Conservation (phyloP, 257 asterid species). For the Przewalskia tangutica region DNA sequence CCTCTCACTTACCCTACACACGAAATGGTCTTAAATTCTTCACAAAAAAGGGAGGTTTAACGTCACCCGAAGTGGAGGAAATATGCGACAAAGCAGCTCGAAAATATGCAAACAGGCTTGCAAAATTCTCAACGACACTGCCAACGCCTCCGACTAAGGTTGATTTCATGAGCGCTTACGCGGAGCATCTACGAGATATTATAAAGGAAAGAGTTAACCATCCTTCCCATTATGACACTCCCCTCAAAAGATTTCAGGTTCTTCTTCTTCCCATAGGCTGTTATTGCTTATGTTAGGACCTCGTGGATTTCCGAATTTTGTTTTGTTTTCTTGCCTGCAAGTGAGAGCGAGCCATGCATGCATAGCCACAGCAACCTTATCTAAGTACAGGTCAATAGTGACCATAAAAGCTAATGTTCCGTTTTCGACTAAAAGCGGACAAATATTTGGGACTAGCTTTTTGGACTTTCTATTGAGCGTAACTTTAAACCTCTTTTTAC, state of each 20-base stretch:
- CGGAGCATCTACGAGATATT: constrained; percentile 57
- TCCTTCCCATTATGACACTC: constrained; percentile 56
- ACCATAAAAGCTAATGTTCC: neutral
- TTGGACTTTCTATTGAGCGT: neutral
- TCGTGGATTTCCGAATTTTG: neutral
- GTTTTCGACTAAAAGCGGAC: neutral
- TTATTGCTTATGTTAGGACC: neutral
- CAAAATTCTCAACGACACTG: constrained; percentile 52
- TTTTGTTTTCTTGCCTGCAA: constrained; percentile 2
- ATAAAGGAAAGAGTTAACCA: constrained; percentile 71
- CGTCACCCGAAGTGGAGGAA: constrained; percentile 67
- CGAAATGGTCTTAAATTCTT: constrained; percentile 81
- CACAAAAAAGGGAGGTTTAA: constrained; percentile 75
- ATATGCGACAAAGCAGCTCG: constrained; percentile 72
- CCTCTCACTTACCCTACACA: constrained; percentile 91
- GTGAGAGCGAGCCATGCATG: neutral
- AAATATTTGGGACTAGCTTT: neutral
- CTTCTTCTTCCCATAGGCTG: neutral
- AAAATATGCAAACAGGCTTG: constrained; percentile 54
- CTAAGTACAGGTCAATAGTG: neutral
- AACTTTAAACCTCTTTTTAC: neutral
- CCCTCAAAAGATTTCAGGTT: constrained; percentile 84
- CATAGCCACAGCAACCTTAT: constrained; percentile 15
- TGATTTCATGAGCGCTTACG: constrained; percentile 69
- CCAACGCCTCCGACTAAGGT: constrained; percentile 32